A percentile compares a stretch with the other conserved stretches of the same genome.
Conservation (phyloP, 176 grass and related monocot species). For the Avena eriantha region DNA sequence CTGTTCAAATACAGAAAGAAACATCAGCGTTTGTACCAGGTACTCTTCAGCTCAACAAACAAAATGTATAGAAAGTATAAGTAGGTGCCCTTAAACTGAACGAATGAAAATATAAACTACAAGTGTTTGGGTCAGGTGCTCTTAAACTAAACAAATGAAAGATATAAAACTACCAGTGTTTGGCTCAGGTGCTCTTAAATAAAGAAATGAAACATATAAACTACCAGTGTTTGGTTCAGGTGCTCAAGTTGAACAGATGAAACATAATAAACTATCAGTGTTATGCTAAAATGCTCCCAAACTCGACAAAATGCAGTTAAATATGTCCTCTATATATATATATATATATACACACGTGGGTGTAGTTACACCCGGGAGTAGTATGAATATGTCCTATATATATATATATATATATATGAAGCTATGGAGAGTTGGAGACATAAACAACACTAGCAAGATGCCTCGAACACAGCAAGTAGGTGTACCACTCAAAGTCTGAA, state of each 20-base stretch:
- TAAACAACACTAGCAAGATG: background rate
- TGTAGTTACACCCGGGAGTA: too few relatives aligned
- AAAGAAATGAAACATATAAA: background rate
- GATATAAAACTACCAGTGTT: background rate
- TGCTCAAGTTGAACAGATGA: background rate
- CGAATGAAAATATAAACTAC: background rate
- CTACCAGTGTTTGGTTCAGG: background rate
- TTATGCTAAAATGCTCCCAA: background rate
- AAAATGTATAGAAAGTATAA: background rate
- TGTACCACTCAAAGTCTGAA: background rate
- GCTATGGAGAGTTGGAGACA: background rate
- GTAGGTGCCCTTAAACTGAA: background rate
- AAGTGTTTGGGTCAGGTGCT: background rate
- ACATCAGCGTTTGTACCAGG: background rate
- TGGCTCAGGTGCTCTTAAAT: background rate
- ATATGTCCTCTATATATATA: too few relatives aligned
- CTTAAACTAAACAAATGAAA: background rate
- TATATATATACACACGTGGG: too few relatives aligned
- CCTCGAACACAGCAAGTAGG: background rate
- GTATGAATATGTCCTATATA: too few relatives aligned
- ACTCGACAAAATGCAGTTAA: background rate
- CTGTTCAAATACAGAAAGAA: constrained; percentile 49
- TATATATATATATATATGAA: background rate
- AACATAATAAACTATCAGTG: background rate
- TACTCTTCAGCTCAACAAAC: background rate